Evolutionary conservation across 2,329 filamentous ascomycete genomes (phyloP), one percentile per base, ranked within the genome.

Genomic region (Sphaceloma murrayae): DNA sequence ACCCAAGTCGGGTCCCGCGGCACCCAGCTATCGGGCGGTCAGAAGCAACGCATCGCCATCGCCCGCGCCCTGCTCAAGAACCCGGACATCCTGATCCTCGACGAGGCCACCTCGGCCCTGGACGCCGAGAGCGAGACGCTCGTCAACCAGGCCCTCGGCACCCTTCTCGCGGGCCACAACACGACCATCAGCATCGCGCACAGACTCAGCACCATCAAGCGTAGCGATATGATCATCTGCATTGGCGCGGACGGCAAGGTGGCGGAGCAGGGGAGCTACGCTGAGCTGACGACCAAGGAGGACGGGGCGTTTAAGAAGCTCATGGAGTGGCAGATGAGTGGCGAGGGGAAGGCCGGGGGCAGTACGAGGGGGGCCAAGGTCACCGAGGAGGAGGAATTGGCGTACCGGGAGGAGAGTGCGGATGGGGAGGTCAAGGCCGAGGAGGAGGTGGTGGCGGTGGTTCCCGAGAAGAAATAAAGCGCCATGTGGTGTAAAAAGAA

Each of bases 321-420:
- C 43, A 98, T 98, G 91, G 89, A 96, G 64, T 96, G 88, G 88
- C 91, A 98, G 66, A 84, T 96, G 77, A 91, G 75, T 55, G 89
- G 88, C 9, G 82, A 83, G 6, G 86, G 94, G 24, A 50, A 51
- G 36, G 33, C 34, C 51, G 53, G 46, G 47, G 48, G 53, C 39
- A 51, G 47, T 42, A 51, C 34, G 39, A 49, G 30, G 1, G 39
- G 32, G 4, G 40, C 42, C 14, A 40, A 30, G 27, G 48, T 40
- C 16, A 42, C 51, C 4, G 60, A 44, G 48, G 46, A 49, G 22
- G 52, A 56, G 45, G 61, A 53, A n/a, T 63, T 62, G 3, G 53
- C 53, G 21, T 60, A 61, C 6, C 70, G 61, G 5, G 67, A 70
- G 56, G 63, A 61, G 16, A 60, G 64, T 46, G 61, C 65, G 14